Percentiles rank a stretch among this genome's conserved stretches.
Conservation (phyloP, 441 rosid genomes). For the Viola pubescens region DNA sequence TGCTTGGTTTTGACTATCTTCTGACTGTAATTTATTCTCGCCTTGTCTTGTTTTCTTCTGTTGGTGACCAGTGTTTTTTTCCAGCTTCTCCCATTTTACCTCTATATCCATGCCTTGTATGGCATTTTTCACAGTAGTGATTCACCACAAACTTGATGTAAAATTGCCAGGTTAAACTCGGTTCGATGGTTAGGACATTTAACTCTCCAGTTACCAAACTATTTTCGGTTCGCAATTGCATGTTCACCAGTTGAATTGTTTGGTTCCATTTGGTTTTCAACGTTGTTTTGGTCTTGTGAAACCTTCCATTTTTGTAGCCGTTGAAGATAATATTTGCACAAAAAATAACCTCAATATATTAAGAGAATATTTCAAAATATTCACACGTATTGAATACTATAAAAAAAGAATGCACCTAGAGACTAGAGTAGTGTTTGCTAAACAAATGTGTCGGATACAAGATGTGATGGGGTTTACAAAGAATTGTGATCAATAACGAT, state of each 20-base stretch:
- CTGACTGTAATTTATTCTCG: conserved; percentile 10
- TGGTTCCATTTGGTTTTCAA: too few species aligned
- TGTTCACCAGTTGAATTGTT: too few species aligned
- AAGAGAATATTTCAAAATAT: not conserved
- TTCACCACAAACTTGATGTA: too few species aligned
- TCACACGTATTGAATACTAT: not conserved
- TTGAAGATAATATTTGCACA: not conserved
- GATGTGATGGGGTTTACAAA: not conserved
- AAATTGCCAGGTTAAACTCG: too few species aligned
- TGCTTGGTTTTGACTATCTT: conserved; percentile 17
- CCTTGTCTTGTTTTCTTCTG: not conserved
- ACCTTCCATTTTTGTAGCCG: too few species aligned
- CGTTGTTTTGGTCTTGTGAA: too few species aligned
- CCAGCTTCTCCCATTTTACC: not conserved
- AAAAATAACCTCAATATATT: not conserved
- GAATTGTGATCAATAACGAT: conserved; percentile 46
- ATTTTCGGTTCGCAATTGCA: too few species aligned
- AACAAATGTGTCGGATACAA: not conserved
- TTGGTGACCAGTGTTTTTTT: not conserved
- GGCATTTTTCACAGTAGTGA: too few species aligned
- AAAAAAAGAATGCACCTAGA: not conserved
- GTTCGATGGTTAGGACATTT: too few species aligned
- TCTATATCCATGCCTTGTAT: too few species aligned
- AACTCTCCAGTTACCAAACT: too few species aligned
- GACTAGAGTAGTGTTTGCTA: too few species aligned